phyloP scores from a whole-genome alignment of 805 yeast genomes.

The Metschnikowia gruessii region DNA sequence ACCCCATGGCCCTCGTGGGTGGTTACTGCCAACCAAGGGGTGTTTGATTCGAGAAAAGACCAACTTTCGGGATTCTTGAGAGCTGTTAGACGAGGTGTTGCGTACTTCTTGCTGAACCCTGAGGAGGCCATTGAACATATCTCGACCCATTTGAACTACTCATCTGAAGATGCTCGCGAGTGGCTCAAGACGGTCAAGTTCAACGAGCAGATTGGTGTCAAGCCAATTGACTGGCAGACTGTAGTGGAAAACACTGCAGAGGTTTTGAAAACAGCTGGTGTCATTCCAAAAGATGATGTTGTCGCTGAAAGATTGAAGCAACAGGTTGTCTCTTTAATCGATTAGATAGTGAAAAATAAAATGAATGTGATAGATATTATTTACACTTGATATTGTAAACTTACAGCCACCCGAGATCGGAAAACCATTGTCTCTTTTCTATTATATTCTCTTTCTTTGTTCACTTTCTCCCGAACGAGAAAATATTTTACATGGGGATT shows the following conservation, averaged over 20 bases:
- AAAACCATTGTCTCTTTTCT: too few species aligned
- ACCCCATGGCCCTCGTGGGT: conserved; percentile 99
- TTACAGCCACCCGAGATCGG: too few species aligned
- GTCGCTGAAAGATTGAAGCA: conserved; percentile 29
- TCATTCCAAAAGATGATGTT: conserved; percentile 35
- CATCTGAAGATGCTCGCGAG: conserved; percentile 69
- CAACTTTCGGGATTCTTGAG: conserved; percentile 40
- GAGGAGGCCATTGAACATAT: conserved; percentile 70
- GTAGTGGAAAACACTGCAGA: conserved; percentile 55
- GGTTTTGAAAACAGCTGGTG: conserved; percentile 64
- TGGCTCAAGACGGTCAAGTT: conserved; percentile 83
- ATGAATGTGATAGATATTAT: background rate
- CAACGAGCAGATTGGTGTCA: conserved; percentile 38
- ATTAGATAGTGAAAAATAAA: background rate
- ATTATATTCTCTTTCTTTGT: too few species aligned
- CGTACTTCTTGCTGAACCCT: conserved; percentile 55
- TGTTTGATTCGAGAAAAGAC: conserved; percentile 28
- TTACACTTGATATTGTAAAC: too few species aligned
- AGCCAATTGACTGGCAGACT: conserved; percentile 44
- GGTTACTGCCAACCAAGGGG: conserved; percentile 50
- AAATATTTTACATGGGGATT: too few species aligned
- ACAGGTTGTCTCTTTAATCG: conserved; percentile 14
- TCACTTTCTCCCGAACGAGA: too few species aligned
- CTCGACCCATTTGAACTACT: conserved; percentile 65
- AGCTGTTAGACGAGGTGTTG: conserved; percentile 65